These are phyloP conservation scores for Talaromyces islandicus DNA, from an alignment of 2,329 filamentous ascomycete species.

Conservation along the genomic window DNA sequence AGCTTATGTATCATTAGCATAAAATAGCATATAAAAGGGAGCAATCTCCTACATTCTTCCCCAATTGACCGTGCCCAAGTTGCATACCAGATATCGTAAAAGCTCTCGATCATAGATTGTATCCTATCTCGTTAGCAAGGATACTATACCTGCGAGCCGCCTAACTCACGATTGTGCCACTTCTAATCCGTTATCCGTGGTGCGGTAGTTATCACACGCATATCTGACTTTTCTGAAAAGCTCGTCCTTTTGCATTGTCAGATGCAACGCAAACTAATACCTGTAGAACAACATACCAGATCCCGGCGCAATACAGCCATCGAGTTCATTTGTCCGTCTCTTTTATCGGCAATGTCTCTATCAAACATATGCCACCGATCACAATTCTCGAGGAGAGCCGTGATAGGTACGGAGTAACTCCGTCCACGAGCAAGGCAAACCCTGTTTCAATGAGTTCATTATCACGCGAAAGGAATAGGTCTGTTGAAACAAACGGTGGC, in stretches of 20 bases:
- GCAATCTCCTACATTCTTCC: conserved; percentile 39
- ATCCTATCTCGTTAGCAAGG: conserved; percentile 30
- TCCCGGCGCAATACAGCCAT: conserved; percentile 65
- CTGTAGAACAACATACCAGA: conserved; percentile 43
- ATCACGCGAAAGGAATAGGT: not conserved
- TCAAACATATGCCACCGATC: conserved; percentile 58
- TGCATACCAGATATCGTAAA: conserved; percentile 60
- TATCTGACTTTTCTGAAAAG: conserved; percentile 27
- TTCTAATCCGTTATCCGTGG: conserved; percentile 24
- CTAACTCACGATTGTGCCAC: conserved; percentile 27
- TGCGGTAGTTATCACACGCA: conserved; percentile 32
- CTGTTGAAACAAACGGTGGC: not conserved
- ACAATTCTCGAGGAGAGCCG: conserved; percentile 60
- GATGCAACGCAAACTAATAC: not conserved
- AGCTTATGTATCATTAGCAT: conserved; percentile 40
- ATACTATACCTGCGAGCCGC: not conserved
- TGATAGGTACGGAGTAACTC: conserved; percentile 62
- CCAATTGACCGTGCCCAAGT: conserved; percentile 57
- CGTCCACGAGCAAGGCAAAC: conserved; percentile 66
- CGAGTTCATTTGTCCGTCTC: conserved; percentile 65
- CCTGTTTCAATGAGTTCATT: conserved; percentile 23
- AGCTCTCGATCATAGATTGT: conserved; percentile 57
- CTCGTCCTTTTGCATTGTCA: conserved; percentile 22
- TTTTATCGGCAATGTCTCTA: conserved; percentile 56
- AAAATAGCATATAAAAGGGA: conserved; percentile 18